phyloP scores from a whole-genome alignment of 352 stramenopile species.

The Pythium rhizo-oryzae region DNA sequence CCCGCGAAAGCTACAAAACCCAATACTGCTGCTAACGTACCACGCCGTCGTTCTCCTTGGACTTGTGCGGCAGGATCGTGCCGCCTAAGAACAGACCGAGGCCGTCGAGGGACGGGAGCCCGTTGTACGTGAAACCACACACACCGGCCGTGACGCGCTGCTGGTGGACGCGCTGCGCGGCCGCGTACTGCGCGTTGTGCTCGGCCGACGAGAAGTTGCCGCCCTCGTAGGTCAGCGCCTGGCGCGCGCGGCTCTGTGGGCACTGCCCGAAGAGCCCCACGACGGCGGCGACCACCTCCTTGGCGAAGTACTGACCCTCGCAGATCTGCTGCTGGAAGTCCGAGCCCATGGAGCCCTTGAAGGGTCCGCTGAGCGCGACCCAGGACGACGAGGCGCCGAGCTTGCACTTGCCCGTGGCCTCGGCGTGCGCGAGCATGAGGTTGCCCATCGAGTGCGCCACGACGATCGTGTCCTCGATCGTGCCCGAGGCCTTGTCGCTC shows the following conservation, averaged over 20 bases:
- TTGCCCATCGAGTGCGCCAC: slow-evolving; percentile 71
- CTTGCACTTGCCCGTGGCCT: slow-evolving; percentile 48
- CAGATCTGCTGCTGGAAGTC: slow-evolving; percentile 49
- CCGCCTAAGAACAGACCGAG: slow-evolving; percentile 35
- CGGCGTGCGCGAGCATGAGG: slow-evolving; percentile 46
- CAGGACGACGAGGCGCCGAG: slow-evolving; percentile 37
- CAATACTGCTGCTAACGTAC: slow-evolving; percentile 24
- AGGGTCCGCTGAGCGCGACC: slow-evolving; percentile 41
- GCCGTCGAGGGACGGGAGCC: slow-evolving; percentile 45
- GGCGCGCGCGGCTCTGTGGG: slow-evolving; percentile 34
- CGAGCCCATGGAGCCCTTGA: slow-evolving; percentile 55
- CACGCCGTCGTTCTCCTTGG: slow-evolving; percentile 55
- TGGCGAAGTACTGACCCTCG: slow-evolving; percentile 22
- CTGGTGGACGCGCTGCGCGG: slow-evolving; percentile 36
- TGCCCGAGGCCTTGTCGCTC: slow-evolving; percentile 36
- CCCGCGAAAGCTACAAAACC: not conserved
- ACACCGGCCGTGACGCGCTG: slow-evolving; percentile 43
- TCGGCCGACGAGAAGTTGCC: slow-evolving; percentile 32
- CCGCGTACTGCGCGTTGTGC: slow-evolving; percentile 35
- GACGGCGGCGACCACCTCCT: slow-evolving; percentile 31
- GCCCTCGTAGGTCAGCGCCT: slow-evolving; percentile 45
- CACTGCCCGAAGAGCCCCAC: slow-evolving; percentile 45
- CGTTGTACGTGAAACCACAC: slow-evolving; percentile 44
- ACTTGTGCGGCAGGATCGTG: slow-evolving; percentile 45
- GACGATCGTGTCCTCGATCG: slow-evolving; percentile 65